Conservation (phyloP, 1,284 basidiomycete species). For the Macrocystidia cucumis region DNA sequence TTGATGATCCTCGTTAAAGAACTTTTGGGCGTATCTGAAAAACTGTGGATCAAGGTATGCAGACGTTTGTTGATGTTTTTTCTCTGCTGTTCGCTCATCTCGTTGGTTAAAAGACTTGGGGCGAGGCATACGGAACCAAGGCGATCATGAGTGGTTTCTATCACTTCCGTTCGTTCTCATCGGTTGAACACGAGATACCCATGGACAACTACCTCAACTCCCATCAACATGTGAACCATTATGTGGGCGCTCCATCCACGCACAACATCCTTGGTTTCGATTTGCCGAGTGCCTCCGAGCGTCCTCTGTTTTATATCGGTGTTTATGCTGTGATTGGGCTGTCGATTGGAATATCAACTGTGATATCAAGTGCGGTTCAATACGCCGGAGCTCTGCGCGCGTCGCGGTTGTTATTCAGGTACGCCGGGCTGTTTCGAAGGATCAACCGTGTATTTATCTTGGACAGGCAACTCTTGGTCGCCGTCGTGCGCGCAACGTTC, state of each 20-base stretch:
- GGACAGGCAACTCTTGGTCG: slow-evolving; percentile 35
- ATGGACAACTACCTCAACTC: slow-evolving; percentile 31
- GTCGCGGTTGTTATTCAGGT: slow-evolving; percentile 52
- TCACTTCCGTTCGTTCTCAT: slow-evolving; percentile 24
- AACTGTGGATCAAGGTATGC: slow-evolving; percentile 68
- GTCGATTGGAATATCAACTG: slow-evolving; percentile 34
- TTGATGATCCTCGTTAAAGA: slow-evolving; percentile 44
- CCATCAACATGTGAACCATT: slow-evolving; percentile 19
- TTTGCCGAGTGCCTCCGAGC: slow-evolving; percentile 36
- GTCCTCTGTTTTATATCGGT: slow-evolving; percentile 58
- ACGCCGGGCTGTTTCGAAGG: slow-evolving; percentile 5
- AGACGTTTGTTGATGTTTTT: background rate
- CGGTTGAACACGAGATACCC: slow-evolving; percentile 27
- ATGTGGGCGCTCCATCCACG: slow-evolving; percentile 11
- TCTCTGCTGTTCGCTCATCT: background rate
- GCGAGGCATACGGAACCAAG: slow-evolving; percentile 41
- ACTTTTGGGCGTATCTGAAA: slow-evolving; percentile 46
- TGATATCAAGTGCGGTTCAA: slow-evolving; percentile 40
- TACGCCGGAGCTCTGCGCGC: slow-evolving; percentile 57
- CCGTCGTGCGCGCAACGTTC: slow-evolving; percentile 55
- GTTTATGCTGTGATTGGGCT: slow-evolving; percentile 53
- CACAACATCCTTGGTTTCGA: slow-evolving; percentile 18
- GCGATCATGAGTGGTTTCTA: slow-evolving; percentile 14
- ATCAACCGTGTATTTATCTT: no score
- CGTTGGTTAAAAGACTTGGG: slow-evolving; percentile 39